Evolutionary conservation across 371 early-diverging fungal species (phyloP).

Genomic region (Mucor velutinosus): DNA sequence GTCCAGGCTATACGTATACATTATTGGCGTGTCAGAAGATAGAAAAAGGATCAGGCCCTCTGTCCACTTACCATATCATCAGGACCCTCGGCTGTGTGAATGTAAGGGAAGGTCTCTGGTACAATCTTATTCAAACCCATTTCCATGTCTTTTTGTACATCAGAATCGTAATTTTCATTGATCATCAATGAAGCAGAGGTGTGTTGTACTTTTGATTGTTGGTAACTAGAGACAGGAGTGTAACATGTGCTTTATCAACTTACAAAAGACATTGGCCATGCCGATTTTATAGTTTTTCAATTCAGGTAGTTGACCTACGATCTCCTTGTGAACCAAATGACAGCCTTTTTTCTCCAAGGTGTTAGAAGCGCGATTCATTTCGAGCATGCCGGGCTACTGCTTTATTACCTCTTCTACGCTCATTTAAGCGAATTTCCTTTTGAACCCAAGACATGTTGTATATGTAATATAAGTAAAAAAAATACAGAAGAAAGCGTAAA

Average conservation of each 20-base stretch:
- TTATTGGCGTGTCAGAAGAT: not conserved
- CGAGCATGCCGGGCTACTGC: not conserved
- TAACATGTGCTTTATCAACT: constrained; percentile 12
- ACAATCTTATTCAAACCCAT: constrained; percentile 56
- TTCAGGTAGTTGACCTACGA: constrained; percentile 66
- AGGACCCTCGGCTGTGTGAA: constrained; percentile 77
- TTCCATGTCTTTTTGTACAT: constrained; percentile 83
- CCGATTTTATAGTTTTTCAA: constrained; percentile 72
- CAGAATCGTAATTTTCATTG: constrained; percentile 86
- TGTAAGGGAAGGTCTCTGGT: constrained; percentile 79
- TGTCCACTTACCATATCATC: constrained; percentile 49
- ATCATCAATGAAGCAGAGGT: constrained; percentile 88
- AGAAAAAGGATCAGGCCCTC: constrained; percentile 11
- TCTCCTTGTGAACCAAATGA: constrained; percentile 80
- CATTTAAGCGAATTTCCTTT: constrained; percentile 58
- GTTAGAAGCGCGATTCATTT: not conserved
- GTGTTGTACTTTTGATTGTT: constrained; percentile 69
- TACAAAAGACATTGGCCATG: constrained; percentile 87
- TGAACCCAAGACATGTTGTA: constrained; percentile 66
- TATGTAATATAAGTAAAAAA: not conserved
- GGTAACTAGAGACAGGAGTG: not conserved
- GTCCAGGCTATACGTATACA: constrained; percentile 69
- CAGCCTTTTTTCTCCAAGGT: constrained; percentile 55
- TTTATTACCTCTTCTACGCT: constrained; percentile 50
- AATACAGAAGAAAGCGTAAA: not conserved